Conservation (phyloP, 257 asterid genomes). For the Cruciata laevipes region DNA sequence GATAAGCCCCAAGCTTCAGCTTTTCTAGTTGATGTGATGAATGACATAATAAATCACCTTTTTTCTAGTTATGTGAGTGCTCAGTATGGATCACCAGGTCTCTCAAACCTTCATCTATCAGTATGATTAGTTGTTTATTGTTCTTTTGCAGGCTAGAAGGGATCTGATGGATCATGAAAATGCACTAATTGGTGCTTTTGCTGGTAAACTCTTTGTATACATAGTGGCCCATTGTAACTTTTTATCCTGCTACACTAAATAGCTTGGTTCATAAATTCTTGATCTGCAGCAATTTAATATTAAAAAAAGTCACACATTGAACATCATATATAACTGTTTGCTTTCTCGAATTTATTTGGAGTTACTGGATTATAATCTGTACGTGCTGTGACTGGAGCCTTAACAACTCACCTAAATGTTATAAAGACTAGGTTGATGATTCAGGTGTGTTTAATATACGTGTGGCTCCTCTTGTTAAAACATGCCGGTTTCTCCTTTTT, state of each 20-base stretch:
- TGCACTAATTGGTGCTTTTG: slow-evolving; percentile 68
- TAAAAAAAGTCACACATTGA: not conserved
- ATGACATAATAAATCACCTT: not conserved
- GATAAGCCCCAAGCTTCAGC: not conserved
- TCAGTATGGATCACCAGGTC: not conserved
- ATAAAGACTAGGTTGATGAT: slow-evolving; percentile 65
- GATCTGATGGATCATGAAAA: slow-evolving; percentile 57
- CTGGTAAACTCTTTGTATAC: slow-evolving; percentile 34
- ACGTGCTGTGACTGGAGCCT: slow-evolving; percentile 68
- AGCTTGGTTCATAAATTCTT: not conserved
- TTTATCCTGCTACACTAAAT: not conserved
- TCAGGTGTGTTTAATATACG: slow-evolving; percentile 32
- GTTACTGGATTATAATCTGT: not conserved
- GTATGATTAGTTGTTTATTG: not conserved
- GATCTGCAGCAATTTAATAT: not conserved
- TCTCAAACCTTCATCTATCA: not conserved
- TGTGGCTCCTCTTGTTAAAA: not conserved
- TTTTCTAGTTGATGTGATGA: not conserved
- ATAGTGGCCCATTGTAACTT: not conserved
- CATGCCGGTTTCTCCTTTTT: not conserved
- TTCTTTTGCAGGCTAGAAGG: slow-evolving; percentile 46
- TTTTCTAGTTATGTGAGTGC: not conserved
- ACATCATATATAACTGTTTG: not conserved
- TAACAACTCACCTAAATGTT: slow-evolving; percentile 68
- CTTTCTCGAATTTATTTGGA: not conserved